Evolutionary conservation across 306 rosid species (phyloP).

Genomic region (Pterocarpus santalinus): DNA sequence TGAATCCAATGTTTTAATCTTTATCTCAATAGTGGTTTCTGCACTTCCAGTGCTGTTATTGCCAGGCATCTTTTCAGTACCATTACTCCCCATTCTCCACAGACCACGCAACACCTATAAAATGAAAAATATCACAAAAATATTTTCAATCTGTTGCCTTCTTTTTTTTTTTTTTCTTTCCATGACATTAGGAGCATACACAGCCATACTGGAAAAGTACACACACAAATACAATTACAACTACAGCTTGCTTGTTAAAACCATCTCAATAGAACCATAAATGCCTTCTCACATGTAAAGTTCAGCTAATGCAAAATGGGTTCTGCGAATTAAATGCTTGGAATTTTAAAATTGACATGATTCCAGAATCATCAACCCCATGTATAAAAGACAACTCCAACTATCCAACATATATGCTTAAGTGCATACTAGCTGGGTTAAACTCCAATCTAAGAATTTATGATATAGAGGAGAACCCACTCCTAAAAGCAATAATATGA

Average conservation of each 20-base stretch:
- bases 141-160: not conserved
- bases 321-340: not conserved
- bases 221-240: not conserved
- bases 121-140: constrained; percentile 20
- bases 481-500: constrained; percentile 15
- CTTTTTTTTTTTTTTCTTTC: constrained; percentile 14
- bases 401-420: not conserved
- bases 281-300: constrained; percentile 26
- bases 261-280: constrained; percentile 19
- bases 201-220: constrained; percentile 33
- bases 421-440: constrained; percentile 1
- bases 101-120: constrained; percentile 49
- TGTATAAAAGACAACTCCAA: not conserved
- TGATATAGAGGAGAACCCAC: constrained; percentile 30
- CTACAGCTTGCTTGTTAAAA: constrained; percentile 23
- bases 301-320: constrained; percentile 21
- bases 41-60: constrained; percentile 61
- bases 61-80: constrained; percentile 51
- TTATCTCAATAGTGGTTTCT: constrained; percentile 88
- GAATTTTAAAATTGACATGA: constrained; percentile 25
- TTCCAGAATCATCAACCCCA: constrained; percentile 18
- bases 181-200: constrained; percentile 18
- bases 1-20: constrained; percentile 92
- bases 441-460: constrained; percentile 4
- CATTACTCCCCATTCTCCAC: constrained; percentile 78